phyloP scores from a whole-genome alignment of 345 rosid species.

The Ricinus communis region DNA sequence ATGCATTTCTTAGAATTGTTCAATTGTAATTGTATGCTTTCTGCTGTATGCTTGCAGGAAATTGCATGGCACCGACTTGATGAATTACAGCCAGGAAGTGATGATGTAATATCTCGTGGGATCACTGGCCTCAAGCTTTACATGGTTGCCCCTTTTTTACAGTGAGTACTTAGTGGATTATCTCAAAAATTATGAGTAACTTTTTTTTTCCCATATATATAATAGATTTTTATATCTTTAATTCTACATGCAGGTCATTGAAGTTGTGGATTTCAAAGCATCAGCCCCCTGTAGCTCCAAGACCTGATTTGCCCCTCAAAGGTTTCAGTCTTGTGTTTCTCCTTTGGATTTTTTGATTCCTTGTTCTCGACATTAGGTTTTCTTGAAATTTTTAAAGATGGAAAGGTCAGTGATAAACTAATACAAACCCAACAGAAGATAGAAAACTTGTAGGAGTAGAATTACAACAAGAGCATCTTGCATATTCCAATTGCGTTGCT shows the following conservation, averaged over 20 bases:
- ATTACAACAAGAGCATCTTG: neutral
- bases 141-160: slow-evolving; percentile 93
- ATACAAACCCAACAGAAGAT: neutral
- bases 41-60: slow-evolving; percentile 56
- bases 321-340: slow-evolving; percentile 37
- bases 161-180: slow-evolving; percentile 44
- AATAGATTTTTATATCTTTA: slow-evolving; percentile 3
- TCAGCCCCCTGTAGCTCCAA: slow-evolving; percentile 56
- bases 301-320: slow-evolving; percentile 62
- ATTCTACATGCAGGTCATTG: slow-evolving; percentile 53
- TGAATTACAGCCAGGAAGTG: slow-evolving; percentile 75
- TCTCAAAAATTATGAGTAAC: neutral
- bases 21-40: neutral
- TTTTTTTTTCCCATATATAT: neutral
- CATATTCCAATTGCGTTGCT: neutral
- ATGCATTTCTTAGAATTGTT: slow-evolving; percentile 1
- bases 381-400: neutral
- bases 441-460: neutral
- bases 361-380: neutral
- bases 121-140: slow-evolving; percentile 85
- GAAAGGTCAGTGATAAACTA: neutral
- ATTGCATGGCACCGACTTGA: slow-evolving; percentile 93
- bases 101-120: slow-evolving; percentile 83
- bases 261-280: slow-evolving; percentile 69
- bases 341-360: slow-evolving; percentile 2